Evolutionary conservation across 2,329 filamentous ascomycete species (phyloP).

Genomic region (Scedosporium apiospermum): DNA sequence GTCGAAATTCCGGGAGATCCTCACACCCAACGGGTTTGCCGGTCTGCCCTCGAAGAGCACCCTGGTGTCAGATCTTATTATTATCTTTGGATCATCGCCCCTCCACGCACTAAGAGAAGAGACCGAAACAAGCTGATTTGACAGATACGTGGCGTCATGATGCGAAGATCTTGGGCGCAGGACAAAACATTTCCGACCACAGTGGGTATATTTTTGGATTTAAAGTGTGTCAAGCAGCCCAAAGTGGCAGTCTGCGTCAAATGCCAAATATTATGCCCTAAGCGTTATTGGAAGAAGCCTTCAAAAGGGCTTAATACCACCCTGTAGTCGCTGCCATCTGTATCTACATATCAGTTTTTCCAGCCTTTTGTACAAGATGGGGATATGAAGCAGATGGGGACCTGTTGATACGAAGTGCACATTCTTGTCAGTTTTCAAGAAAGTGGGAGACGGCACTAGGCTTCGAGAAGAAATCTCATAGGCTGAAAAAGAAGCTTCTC

Average conservation of each 20-base stretch:
- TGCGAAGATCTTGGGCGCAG: background rate
- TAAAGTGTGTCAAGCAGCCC: background rate
- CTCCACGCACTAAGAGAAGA: background rate
- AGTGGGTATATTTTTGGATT: background rate
- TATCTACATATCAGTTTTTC: background rate
- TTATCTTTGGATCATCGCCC: background rate
- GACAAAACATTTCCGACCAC: background rate
- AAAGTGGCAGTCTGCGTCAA: background rate
- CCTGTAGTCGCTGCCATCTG: background rate
- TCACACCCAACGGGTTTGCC: background rate
- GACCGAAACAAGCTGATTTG: background rate
- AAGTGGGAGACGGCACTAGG: too few species aligned
- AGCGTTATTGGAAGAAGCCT: background rate
- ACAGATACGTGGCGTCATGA: background rate
- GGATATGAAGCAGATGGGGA: too few species aligned
- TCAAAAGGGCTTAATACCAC: background rate
- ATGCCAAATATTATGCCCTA: background rate
- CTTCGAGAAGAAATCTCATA: background rate
- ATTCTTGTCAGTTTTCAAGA: too few species aligned
- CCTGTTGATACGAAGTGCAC: too few species aligned
- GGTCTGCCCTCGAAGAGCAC: background rate
- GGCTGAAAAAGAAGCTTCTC: background rate
- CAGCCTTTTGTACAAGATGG: too few species aligned
- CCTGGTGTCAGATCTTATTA: background rate
- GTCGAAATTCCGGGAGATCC: background rate